A percentile compares a stretch with the other conserved stretches of the same genome.
phyloP scores from a whole-genome alignment of 345 rosid genomes.

The Arabidopsis arenosa region DNA sequence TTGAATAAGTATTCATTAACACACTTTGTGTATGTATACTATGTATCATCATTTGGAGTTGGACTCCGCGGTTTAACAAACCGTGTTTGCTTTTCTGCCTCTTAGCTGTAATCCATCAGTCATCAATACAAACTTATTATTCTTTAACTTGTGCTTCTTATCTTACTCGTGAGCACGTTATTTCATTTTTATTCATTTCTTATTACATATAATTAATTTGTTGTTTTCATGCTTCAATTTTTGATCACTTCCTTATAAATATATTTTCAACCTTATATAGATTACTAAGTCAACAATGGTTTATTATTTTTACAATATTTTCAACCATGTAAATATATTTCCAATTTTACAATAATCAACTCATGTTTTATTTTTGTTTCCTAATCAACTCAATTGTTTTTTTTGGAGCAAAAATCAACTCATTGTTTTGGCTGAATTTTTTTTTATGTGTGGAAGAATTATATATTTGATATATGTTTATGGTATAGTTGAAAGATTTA shows the following conservation, averaged over 20 bases:
- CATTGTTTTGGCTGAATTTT: too few relatives aligned
- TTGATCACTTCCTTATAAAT: not conserved
- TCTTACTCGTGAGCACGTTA: constrained; percentile 41
- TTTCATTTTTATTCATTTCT: not conserved
- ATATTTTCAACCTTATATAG: constrained; percentile 12
- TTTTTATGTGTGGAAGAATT: too few relatives aligned
- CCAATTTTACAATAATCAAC: too few relatives aligned
- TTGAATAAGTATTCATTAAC: not conserved
- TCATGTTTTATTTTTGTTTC: too few relatives aligned
- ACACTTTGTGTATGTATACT: not conserved
- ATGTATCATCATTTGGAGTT: not conserved
- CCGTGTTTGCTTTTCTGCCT: constrained; percentile 35
- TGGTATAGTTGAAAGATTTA: too few relatives aligned
- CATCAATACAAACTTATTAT: not conserved
- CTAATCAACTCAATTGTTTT: too few relatives aligned
- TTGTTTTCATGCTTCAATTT: not conserved
- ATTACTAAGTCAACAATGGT: not conserved
- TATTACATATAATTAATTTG: not conserved
- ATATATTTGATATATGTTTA: too few relatives aligned
- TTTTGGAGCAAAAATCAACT: too few relatives aligned
- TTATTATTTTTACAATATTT: too few relatives aligned
- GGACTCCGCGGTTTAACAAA: constrained; percentile 7
- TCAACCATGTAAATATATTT: too few relatives aligned
- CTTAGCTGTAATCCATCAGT: constrained; percentile 30
- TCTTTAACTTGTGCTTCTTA: constrained; percentile 20